phyloP scores from a whole-genome alignment of 345 rosid genomes.

The Lepidium aucheri region DNA sequence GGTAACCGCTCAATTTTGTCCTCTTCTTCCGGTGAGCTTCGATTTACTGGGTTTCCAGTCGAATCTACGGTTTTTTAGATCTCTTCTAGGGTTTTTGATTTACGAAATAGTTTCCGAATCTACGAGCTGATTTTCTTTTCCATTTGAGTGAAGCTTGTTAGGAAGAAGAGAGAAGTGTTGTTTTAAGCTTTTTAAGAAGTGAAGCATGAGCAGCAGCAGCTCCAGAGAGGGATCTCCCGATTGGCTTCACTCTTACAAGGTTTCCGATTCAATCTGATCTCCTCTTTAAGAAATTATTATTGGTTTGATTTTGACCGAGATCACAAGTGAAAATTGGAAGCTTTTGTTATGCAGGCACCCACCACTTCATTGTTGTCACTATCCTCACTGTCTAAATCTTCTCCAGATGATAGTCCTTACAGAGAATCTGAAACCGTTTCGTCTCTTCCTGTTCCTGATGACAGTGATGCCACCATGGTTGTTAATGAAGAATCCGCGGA shows the following conservation, averaged over 20 bases:
- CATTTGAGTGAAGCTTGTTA: not conserved
- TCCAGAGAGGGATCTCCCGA: slow-evolving; percentile 77
- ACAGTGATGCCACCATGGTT: not conserved
- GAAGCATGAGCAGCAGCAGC: slow-evolving; percentile 51
- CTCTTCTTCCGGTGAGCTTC: slow-evolving; percentile 7
- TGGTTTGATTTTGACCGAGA: not conserved
- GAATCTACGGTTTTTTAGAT: not conserved
- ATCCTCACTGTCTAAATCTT: slow-evolving; percentile 55
- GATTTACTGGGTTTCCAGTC: not conserved
- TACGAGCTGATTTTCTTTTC: not conserved
- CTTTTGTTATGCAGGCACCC: slow-evolving; percentile 48
- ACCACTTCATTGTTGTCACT: slow-evolving; percentile 32
- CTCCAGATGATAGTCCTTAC: slow-evolving; percentile 31
- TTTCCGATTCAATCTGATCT: slow-evolving; percentile 13
- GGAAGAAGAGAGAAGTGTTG: slow-evolving; percentile 8
- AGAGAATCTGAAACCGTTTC: slow-evolving; percentile 24
- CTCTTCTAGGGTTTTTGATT: slow-evolving; percentile 15
- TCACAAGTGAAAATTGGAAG: not conserved
- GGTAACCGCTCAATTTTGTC: not conserved
- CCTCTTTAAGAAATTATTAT: not conserved
- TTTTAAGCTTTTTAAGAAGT: not conserved
- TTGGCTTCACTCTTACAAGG: slow-evolving; percentile 73
- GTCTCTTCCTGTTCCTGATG: slow-evolving; percentile 16
- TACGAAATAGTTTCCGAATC: not conserved
- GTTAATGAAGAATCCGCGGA: slow-evolving; percentile 9